Evolutionary conservation across 1,284 basidiomycete genomes (phyloP), one percentile per base, ranked within the genome.

Genomic region (Microbotryum intermedium): DNA sequence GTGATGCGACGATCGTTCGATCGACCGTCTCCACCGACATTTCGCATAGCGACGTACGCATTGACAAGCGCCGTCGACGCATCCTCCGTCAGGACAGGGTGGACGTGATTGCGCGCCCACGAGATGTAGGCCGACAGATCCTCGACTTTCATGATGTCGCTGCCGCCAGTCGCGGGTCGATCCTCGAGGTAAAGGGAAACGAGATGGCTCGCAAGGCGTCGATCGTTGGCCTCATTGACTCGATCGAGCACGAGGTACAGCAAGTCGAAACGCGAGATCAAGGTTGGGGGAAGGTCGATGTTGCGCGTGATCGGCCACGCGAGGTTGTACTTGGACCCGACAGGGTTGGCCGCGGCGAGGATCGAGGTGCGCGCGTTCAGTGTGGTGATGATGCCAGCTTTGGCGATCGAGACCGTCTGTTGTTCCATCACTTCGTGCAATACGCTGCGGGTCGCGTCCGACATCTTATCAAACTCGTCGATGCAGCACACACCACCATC

Each of bases 371-470:
- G 83, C 0, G 95, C 94, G 70, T 98, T 98, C 65, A 98, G 80
- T 0, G 95, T 97, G 1, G 94, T 98, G 74, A 97, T 98, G 72
- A 98, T 98, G 11, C 95, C 95, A 0, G 94, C 94, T 76, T 98
- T 98, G n/a, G 95, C 95, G 62, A 98, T 94, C 2, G 93, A 97
- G 3, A 98, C 92, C 0, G 94, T 98, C 86, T 98, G 94, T 85
- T 98, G 94, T 82, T 98, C 94, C 94, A 98, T 98, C 45, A 97
- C 95, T 86, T 98, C 95, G 74, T 98, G 94, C 54, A 98, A 78
- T 1, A 97, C 95, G 75, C 89, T 93, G 52, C 95, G 83, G 10
- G 94, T 97, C 1, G 91, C 84, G 71, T 98, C 94, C 2, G 88
- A 88, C 94, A 98, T 98, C 76, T 98, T 98, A 78, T 98, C 95